Evolutionary conservation across 495 filamentous ascomycete genomes (phyloP).

Genomic region (Penicillium nucicola): DNA sequence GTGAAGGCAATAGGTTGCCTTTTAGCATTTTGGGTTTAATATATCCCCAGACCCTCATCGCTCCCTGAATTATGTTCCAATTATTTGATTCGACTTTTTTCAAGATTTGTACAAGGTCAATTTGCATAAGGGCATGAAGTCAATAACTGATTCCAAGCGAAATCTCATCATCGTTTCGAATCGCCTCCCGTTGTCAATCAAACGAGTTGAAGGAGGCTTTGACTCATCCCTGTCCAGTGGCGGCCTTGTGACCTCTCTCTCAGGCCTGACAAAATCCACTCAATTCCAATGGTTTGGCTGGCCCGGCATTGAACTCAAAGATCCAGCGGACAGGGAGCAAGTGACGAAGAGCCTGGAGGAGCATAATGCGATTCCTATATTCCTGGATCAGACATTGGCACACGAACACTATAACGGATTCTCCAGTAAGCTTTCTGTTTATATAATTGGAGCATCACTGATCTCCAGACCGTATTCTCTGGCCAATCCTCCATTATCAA

Average conservation of each 20-base stretch:
- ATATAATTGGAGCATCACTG: background rate
- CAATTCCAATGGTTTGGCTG: constrained; percentile 93
- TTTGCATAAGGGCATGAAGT: constrained; percentile 1
- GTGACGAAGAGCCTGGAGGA: constrained; percentile 43
- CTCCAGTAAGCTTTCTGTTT: constrained; percentile 38
- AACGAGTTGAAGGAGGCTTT: constrained; percentile 70
- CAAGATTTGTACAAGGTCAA: background rate
- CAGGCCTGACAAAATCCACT: constrained; percentile 78
- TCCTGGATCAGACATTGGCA: constrained; percentile 51
- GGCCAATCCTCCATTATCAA: constrained; percentile 96
- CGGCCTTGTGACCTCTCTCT: constrained; percentile 82
- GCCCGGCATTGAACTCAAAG: constrained; percentile 67
- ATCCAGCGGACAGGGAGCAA: constrained; percentile 38
- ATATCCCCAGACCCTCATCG: too few relatives aligned
- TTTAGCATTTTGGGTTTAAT: too few relatives aligned
- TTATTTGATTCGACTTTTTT: too few relatives aligned
- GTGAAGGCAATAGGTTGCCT: background rate
- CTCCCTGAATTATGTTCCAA: too few relatives aligned
- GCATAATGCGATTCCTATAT: constrained; percentile 52
- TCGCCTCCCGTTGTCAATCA: constrained; percentile 84
- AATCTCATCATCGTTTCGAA: constrained; percentile 81
- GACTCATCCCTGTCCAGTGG: constrained; percentile 81
- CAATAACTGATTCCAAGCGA: constrained; percentile 11
- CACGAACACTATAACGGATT: constrained; percentile 61
- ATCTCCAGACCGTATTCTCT: constrained; percentile 75